These are phyloP conservation scores for Zoysia japonica DNA, from an alignment of 176 grass and related monocot species.

Conservation along the genomic window DNA sequence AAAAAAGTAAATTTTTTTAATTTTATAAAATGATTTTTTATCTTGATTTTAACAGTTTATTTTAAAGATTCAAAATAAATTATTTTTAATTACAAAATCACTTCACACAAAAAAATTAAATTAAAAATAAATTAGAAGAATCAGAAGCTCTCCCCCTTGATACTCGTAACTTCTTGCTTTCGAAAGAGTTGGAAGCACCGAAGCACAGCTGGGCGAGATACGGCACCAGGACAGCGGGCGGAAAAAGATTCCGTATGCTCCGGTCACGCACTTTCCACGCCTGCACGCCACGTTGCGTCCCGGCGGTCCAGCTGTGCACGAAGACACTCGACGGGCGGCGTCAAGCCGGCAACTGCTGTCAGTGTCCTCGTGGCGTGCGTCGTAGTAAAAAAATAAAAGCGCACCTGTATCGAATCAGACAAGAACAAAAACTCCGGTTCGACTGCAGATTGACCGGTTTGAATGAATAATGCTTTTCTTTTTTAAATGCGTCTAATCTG, in stretches of 20 bases:
- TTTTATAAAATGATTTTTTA: neutral
- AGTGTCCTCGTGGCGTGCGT: neutral
- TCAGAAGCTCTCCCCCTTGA: no score
- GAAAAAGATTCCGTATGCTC: neutral
- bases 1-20: neutral
- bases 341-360: neutral
- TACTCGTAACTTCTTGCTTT: neutral
- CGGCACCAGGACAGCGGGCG: neutral
- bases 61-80: no score
- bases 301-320: neutral
- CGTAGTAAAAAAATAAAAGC: no score
- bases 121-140: no score
- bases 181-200: neutral
- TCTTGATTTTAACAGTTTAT: no score
- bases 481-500: no score
- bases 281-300: conserved; percentile 6
- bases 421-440: no score
- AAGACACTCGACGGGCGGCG: neutral
- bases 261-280: neutral
- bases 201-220: neutral
- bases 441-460: no score
- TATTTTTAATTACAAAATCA: no score
- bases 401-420: no score
- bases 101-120: no score
- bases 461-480: no score